Conservation (phyloP, 768 basidiomycete genomes). For the Mycena albidolilacea region DNA sequence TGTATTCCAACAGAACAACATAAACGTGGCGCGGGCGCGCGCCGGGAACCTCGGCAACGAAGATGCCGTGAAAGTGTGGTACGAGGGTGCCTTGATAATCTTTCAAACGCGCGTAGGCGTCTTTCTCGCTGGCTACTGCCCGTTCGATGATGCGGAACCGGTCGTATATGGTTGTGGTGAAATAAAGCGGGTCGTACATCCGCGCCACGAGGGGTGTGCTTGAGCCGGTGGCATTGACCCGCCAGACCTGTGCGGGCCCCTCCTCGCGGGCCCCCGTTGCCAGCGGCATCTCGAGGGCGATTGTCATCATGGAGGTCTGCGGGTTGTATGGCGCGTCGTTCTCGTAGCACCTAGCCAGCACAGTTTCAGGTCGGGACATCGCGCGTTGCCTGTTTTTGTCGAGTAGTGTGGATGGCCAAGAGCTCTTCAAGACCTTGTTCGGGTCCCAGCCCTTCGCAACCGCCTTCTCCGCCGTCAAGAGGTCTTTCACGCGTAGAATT, state of each 20-base stretch:
- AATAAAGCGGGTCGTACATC: slow-evolving; percentile 3
- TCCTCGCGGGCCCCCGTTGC: not conserved
- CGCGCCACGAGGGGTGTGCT: slow-evolving; percentile 9
- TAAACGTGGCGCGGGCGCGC: too few species aligned
- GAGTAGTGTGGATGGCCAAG: slow-evolving; percentile 4
- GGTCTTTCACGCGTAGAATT: not conserved
- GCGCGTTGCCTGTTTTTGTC: not conserved
- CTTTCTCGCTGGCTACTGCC: too few species aligned
- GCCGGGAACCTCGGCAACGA: too few species aligned
- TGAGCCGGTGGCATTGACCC: not conserved
- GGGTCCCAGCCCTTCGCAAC: not conserved
- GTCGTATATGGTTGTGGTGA: too few species aligned
- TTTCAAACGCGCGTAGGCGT: too few species aligned
- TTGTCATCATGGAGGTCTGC: too few species aligned
- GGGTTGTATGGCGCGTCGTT: not conserved
- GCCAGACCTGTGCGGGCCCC: not conserved
- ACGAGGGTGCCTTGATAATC: too few species aligned
- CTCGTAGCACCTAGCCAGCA: slow-evolving; percentile 5
- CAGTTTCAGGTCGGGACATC: slow-evolving; percentile 7
- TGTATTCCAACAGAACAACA: too few species aligned
- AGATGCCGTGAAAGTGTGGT: too few species aligned
- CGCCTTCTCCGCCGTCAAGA: not conserved
- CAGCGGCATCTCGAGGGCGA: too few species aligned
- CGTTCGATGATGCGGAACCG: too few species aligned
- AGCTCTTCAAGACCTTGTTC: not conserved